Evolutionary conservation across 164 flowering plant genomes (phyloP), one percentile per base, ranked within the genome.

Genomic region (Stephania cephalantha): DNA sequence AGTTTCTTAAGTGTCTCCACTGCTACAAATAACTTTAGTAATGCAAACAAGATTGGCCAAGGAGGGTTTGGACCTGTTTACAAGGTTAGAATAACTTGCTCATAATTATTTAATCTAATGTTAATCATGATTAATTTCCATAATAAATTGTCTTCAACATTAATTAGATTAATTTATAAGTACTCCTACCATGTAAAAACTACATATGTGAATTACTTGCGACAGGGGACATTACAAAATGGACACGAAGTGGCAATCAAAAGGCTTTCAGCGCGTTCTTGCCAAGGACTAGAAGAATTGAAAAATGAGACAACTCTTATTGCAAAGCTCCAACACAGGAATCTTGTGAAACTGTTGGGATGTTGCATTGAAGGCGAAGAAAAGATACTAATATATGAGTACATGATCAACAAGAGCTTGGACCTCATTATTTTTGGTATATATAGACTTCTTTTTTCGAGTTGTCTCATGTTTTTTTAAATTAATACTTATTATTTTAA

Each of bases 281-380:
- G 42, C 18, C 76, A 74, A 61, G 75, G 75, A 42, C 9, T 30
- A 5, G 69, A 61, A 44, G 75, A 73, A 52, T 44, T 73, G 4
- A 73, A 73, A 52, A 73, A 73, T 63, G 75, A 73, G 52, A 17
- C 53, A 35, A 46, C 45, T 1, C 69, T 73, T 5, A 61, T 73
- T 61, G 75, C 75, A 11, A 15, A 73, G 44, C 29, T 74, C 35
- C 76, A 74, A 67, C 76, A 74, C 45, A 74, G 35, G 30, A 74
- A 65, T 20, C 61, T 74, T 10, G 70, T 74, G 6, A 65, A 55
- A 31, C 58, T 74, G 25, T 9, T 74, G 17, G 76, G 76, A 22
- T 74, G 69, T 22, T 74, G 76, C 70, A 65, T 31, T 22, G 76
- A 74, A 25, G 69, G 42, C 3, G 69, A 30, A 66, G 69, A 66